Base-by-base conservation (phyloP, 306 rosid genomes). In the Vigna radiata region DNA sequence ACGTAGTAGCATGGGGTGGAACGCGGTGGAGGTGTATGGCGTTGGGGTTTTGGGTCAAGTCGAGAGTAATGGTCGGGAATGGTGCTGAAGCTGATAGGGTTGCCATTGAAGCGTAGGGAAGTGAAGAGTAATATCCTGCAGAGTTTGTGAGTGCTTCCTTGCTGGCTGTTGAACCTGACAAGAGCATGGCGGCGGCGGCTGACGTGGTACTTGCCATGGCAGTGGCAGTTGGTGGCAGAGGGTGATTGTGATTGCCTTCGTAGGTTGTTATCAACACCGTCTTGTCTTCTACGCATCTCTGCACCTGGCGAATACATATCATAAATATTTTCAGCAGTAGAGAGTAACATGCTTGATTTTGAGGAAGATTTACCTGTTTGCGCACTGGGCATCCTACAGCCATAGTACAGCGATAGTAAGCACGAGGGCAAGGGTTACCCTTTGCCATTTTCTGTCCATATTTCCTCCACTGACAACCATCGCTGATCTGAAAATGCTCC, bases 391-490 rank as follows among this genome's bases (percentile, higher is more conserved):
- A 91, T 27, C 85, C 89, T 2, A 43, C 77, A 5, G 86, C 87
- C 92, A 91, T 87, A n/a, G 90, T 87, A 82, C 96, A 91, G 70
- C 92, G 92, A 72, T 85, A 91, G 71, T 91, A 91, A 19, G 90
- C 93, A 41, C 96, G 89, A 29, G 96, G 96, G 49, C 88, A 85
- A n/a, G 93, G 93, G 73, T 87, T 91, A 58, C 89, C 90, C 65
- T 84, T 88, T 0, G 96, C 86, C 82, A 88, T 86, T 82, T 90
- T 90, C 58, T 90, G 96, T n/a, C 96, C 96, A 64, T 90, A 90
- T 81, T 90, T 90, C 59, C 96, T 87, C 96, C 96, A 90, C 49
- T 90, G 91, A 66, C 91, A 90, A 17, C 96, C 96, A 55, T 90
- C 96, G 11, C 82, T 78, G 37, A 88, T 88, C 91, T 88, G 70